Conservation (phyloP, 2,329 filamentous ascomycete genomes). For the Aureobasidium sp. region DNA sequence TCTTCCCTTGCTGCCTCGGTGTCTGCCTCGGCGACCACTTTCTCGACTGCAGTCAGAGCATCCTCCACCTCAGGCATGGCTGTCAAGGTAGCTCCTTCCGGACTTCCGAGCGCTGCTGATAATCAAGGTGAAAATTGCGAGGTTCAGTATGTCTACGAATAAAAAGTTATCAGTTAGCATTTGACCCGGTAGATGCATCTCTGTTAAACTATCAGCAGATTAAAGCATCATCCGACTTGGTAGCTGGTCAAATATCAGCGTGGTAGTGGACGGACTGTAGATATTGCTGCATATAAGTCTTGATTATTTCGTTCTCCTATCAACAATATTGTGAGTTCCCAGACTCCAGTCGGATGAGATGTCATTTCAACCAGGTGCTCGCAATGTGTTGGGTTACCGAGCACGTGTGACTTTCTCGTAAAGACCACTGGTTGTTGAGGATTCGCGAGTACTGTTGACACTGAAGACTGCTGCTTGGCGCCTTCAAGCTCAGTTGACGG, state of each 20-base stretch:
- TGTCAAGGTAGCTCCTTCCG: too few species aligned
- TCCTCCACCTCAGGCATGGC: too few species aligned
- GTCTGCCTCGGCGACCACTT: too few species aligned
- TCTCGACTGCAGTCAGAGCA: too few species aligned
- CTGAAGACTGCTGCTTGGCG: conserved; percentile 5
- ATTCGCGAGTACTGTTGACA: background rate
- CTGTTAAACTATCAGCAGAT: background rate
- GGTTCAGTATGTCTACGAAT: background rate
- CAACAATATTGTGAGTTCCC: background rate
- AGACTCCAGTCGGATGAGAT: background rate
- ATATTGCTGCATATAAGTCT: background rate
- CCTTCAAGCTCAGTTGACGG: background rate
- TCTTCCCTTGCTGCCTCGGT: too few species aligned
- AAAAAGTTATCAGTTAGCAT: background rate
- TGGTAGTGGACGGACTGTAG: background rate
- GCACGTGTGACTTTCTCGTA: background rate
- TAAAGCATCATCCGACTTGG: background rate
- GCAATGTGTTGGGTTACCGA: background rate
- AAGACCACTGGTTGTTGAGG: background rate
- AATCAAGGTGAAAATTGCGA: background rate
- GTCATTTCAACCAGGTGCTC: background rate
- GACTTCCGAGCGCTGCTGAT: too few species aligned
- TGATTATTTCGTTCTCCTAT: conserved; percentile 5
- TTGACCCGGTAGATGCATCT: background rate
- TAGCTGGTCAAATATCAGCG: background rate